phyloP scores from a whole-genome alignment of 2,329 filamentous ascomycete genomes.

The Incumbomyces lentus region DNA sequence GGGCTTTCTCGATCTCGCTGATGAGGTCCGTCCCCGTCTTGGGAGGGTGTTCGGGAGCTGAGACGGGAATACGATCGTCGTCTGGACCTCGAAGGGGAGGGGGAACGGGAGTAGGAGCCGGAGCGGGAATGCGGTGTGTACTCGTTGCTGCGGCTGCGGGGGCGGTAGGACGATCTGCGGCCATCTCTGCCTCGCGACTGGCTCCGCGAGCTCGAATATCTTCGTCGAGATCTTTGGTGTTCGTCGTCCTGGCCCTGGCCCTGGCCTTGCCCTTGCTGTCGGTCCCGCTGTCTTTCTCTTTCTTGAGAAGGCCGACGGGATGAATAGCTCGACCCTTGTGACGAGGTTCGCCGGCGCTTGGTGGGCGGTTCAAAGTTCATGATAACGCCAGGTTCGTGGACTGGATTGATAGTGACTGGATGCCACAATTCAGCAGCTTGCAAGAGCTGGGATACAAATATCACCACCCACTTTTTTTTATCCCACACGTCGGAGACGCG shows the following conservation, averaged over 20 bases:
- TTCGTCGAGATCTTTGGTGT: background rate
- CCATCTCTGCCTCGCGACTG: slow-evolving; percentile 6
- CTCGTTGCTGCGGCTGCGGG: background rate
- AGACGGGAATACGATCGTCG: slow-evolving; percentile 25
- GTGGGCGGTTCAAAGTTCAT: slow-evolving; percentile 5
- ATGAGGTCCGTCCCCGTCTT: no score
- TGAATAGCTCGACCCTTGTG: slow-evolving; percentile 1
- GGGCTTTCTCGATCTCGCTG: background rate
- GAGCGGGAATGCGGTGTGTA: slow-evolving; percentile 18
- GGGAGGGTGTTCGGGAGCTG: slow-evolving; percentile 9
- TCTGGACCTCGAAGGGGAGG: no score
- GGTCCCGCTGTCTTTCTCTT: background rate
- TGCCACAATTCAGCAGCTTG: no score
- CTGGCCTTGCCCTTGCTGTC: background rate
- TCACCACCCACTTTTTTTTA: no score
- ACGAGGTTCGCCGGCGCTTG: background rate
- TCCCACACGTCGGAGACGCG: no score
- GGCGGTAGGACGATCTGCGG: slow-evolving; percentile 3
- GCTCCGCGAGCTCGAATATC: slow-evolving; percentile 13
- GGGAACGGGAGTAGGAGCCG: slow-evolving; percentile 20
- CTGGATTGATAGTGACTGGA: no score
- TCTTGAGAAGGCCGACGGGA: slow-evolving; percentile 2
- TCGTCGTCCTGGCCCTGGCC: background rate
- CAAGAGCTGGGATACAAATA: no score
- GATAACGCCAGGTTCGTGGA: no score